Evolutionary conservation across 139 green algal species (phyloP).

Genomic region (Haematococcus lacustris): DNA sequence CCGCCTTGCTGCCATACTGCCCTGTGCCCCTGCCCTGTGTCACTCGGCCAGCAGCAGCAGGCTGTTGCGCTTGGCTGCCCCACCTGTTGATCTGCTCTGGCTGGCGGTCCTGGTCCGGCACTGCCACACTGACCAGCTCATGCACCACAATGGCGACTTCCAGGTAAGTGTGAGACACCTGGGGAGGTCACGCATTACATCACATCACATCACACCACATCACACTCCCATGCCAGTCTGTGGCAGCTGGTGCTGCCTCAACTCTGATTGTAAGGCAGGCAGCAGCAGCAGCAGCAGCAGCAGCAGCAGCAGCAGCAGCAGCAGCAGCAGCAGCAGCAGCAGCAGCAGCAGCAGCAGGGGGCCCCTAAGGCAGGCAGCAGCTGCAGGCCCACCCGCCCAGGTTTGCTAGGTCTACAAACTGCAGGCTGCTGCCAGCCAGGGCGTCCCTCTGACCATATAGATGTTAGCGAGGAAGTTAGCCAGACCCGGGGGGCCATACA

Average conservation of each 20-base stretch:
- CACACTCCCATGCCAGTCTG: too few species aligned
- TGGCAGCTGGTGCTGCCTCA: too few species aligned
- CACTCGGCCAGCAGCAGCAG: too few species aligned
- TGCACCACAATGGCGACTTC: constrained; percentile 70
- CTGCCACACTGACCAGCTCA: constrained; percentile 40
- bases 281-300: too few species aligned
- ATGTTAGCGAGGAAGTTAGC: constrained; percentile 55
- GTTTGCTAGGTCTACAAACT: background rate
- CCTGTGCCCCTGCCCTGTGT: too few species aligned
- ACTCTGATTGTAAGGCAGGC: too few species aligned
- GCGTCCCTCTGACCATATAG: constrained; percentile 16
- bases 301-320: too few species aligned
- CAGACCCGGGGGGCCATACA: constrained; percentile 71
- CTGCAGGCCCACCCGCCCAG: background rate
- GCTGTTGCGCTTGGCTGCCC: too few species aligned
- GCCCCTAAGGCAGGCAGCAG: background rate
- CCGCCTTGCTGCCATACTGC: too few species aligned
- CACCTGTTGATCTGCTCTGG: constrained; percentile 13
- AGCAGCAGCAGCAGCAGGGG: background rate
- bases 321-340: too few species aligned
- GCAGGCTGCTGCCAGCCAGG: background rate
- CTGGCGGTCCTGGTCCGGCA: background rate
- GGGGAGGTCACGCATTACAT: too few species aligned
- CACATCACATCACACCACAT: too few species aligned
- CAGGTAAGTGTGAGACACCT: constrained; percentile 65